Base-by-base conservation (phyloP, 257 asterid species). In the Paraleonurus japonicus region DNA sequence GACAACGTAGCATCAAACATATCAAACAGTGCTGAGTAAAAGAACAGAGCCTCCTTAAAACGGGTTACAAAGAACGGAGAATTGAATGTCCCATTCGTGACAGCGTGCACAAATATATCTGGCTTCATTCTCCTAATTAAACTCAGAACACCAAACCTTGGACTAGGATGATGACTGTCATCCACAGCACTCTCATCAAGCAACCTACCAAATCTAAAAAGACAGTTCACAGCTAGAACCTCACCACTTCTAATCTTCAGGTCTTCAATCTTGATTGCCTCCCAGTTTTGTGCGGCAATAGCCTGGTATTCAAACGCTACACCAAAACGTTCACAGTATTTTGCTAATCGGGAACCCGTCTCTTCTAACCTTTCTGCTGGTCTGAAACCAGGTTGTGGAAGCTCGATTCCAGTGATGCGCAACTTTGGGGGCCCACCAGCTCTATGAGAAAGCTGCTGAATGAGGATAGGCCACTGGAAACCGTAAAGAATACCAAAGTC, bases 381-480 rank as follows among this genome's bases (percentile, higher is more conserved):
- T 75, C 91, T 81, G 55, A 92, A 87, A 67, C 98, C 98, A 7
- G 92, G 89, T 71, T 90, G 96, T 67, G 96, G 96, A 71, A 74
- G 78, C 78, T 90, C 98, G 0, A 92, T 87, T 53, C 92, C 96
- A 0, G 96, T 88, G 61, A 92, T 83, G n/a, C 96, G 89, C 68
- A 92, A 85, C 77, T 82, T 87, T 23, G 86, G 92, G 30, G 96
- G 95, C 7, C 90, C 96, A 66, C 83, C 83, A 2, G 79, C 62
- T 67, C 87, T 70, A 75, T 66, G n/a, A 7, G 96, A 85, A 22
- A 92, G 92, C 2, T 72, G 74, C 35, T 87, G 96, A 74, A 92
- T 92, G 68, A 92, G 86, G 65, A 81, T 71, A 48, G 96, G 98
- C 98, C 98, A 92, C 72, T 92, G 96, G 76, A 92, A 90, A 75